Conservation (phyloP, 75 land plant genomes). For the Sequoia sempervirens region DNA sequence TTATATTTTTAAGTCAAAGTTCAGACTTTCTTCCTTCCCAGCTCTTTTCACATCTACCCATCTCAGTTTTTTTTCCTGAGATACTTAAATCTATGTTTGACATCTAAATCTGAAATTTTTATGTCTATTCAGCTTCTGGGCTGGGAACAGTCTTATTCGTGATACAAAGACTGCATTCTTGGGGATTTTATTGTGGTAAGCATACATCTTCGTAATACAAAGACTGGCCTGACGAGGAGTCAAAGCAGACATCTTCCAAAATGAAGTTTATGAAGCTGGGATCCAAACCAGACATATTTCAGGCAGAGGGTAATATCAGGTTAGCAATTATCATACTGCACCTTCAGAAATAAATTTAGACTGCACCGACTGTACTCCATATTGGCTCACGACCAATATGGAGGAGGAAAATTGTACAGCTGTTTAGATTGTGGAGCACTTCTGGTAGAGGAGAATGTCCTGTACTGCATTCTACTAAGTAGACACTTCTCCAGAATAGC, state of each 20-base stretch:
- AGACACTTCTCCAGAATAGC: neutral
- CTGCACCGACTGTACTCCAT: neutral
- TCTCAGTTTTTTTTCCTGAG: neutral
- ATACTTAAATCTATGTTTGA: neutral
- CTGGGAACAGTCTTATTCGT: neutral
- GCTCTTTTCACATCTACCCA: neutral
- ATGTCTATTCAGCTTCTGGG: neutral
- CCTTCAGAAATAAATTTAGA: neutral
- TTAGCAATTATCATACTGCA: slow-evolving; percentile 10
- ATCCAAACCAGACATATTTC: slow-evolving; percentile 41
- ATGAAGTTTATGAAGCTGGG: slow-evolving; percentile 65
- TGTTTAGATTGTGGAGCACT: neutral
- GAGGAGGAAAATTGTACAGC: neutral
- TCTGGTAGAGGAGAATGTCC: neutral
- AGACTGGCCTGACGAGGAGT: neutral
- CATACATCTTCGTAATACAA: too few relatives aligned
- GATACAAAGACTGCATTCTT: neutral
- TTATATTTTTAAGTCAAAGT: neutral
- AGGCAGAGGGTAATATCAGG: slow-evolving; percentile 41
- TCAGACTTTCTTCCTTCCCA: neutral
- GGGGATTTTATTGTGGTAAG: neutral
- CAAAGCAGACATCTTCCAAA: slow-evolving; percentile 4
- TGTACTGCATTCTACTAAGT: neutral
- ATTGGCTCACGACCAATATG: neutral
- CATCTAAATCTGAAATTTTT: neutral